phyloP scores from a whole-genome alignment of 2,329 filamentous ascomycete species.

The Clonostachys rosea region DNA sequence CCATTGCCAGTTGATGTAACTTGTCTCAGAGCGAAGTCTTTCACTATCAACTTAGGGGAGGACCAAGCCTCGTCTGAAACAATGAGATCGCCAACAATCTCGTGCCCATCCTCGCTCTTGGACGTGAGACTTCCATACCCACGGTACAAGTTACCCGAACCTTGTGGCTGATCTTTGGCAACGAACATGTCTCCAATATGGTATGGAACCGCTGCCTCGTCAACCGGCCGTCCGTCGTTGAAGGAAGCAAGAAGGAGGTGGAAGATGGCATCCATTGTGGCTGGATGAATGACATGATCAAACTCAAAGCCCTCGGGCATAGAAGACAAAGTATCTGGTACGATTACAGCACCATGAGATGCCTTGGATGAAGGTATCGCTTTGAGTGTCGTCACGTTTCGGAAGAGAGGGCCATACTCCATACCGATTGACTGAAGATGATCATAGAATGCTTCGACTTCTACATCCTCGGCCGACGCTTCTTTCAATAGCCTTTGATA shows the following conservation, averaged over 20 bases:
- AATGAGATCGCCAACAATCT: constrained; percentile 1
- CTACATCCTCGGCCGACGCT: not conserved
- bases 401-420: constrained; percentile 9
- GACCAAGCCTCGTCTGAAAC: constrained; percentile 6
- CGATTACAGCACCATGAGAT: not conserved
- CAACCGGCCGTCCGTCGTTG: constrained; percentile 1
- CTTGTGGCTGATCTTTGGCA: constrained; percentile 4
- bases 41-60: constrained; percentile 3
- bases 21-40: constrained; percentile 5
- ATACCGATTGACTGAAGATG: constrained; percentile 6
- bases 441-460: constrained; percentile 8
- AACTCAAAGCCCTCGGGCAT: constrained; percentile 22
- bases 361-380: constrained; percentile 1
- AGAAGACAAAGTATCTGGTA: constrained; percentile 7
- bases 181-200: constrained; percentile 1
- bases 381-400: constrained; percentile 2
- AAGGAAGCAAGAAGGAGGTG: constrained; percentile 2
- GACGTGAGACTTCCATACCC: constrained; percentile 1
- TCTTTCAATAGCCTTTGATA: not conserved
- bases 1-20: constrained; percentile 2
- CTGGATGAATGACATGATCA: constrained; percentile 21
- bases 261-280: constrained; percentile 17
- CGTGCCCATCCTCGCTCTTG: not conserved
- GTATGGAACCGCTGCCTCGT: constrained; percentile 4
- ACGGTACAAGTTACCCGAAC: not conserved